Conservation (phyloP, 352 stramenopile genomes). For the Phytophthora pini region DNA sequence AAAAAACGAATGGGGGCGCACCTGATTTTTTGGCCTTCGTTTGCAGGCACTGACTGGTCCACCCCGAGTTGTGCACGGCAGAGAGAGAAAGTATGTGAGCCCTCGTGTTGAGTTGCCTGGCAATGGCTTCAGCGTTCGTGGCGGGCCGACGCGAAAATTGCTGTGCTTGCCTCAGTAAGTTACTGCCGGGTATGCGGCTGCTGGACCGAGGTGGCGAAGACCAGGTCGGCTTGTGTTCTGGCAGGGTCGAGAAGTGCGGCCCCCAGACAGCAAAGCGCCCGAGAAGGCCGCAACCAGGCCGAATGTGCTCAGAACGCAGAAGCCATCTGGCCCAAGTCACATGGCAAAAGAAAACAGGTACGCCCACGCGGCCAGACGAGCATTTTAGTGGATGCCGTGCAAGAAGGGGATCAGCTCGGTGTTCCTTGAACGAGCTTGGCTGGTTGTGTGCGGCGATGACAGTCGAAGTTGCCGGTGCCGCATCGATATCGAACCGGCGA, state of each 20-base stretch:
- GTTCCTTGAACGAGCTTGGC: background rate
- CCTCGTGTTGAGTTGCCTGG: background rate
- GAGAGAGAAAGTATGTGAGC: conserved; percentile 12
- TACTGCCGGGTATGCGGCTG: conserved; percentile 1
- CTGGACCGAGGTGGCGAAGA: conserved; percentile 4
- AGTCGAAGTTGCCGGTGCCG: background rate
- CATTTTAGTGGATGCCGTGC: conserved; percentile 10
- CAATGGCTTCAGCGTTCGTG: conserved; percentile 6
- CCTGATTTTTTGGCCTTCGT: conserved; percentile 28
- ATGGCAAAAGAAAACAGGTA: conserved; percentile 10
- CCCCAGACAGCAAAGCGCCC: background rate
- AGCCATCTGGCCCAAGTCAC: conserved; percentile 21
- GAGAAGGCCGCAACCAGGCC: conserved; percentile 2
- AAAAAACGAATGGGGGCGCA: conserved; percentile 19
- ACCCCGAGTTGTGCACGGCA: background rate
- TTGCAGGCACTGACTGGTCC: background rate
- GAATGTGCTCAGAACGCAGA: conserved; percentile 11
- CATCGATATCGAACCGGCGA: background rate
- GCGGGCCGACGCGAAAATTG: background rate
- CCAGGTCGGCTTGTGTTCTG: background rate
- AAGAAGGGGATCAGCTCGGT: background rate
- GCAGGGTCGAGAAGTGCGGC: background rate
- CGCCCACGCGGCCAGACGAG: background rate
- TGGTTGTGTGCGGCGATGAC: background rate
- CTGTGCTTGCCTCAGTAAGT: background rate